Evolutionary conservation across 2,329 filamentous ascomycete species (phyloP), one percentile per base, ranked within the genome.

Genomic region (Aspergillus felis): DNA sequence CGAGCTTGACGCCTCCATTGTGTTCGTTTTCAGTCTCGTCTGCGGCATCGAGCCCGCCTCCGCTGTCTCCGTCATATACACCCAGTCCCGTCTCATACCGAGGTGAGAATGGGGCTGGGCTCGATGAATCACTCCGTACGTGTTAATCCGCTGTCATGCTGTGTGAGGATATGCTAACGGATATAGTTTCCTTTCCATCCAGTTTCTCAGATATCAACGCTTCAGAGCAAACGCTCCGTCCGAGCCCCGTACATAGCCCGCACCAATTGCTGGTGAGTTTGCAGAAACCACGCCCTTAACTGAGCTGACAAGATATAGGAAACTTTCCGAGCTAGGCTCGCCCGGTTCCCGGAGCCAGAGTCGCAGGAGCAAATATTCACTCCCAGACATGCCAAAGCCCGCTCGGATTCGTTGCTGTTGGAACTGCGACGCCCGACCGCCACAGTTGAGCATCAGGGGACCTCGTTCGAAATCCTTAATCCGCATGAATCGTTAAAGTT

Each of bases 381-480:
- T 32, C 62, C 41, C 57, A 61, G 59, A 10, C 62, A 59, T 48
- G 60, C 41, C 51, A 64, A 63, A 48, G 59, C 63, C 14, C 62
- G 60, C 42, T 68, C 68, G 5, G 66, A 71, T 51, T 66, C 68
- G 32, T 66, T 68, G 51, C 55, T 73, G 32, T 66, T 67, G 53
- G 65, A 60, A 47, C 51, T 59, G 29, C 65, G 66, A 44, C 62
- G 65, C 56, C 57, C 65, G 54, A 59, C 61, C 28, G 53, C 67
- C 54, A 73, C 68, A 55, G 60, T 75, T 44, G 64, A 67, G 29
- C 68, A 73, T 55, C 67, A 73, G 50, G 73, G 73, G 12, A 63
- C 71, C 9, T 67, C 66, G 8, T 75, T 75, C 50, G 72, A 75
- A 35, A 75, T 75, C 20, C 55, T 75, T 20, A 75, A 75, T 41